phyloP scores from a whole-genome alignment of 2,329 filamentous ascomycete genomes.

The Curvularia lunata region DNA sequence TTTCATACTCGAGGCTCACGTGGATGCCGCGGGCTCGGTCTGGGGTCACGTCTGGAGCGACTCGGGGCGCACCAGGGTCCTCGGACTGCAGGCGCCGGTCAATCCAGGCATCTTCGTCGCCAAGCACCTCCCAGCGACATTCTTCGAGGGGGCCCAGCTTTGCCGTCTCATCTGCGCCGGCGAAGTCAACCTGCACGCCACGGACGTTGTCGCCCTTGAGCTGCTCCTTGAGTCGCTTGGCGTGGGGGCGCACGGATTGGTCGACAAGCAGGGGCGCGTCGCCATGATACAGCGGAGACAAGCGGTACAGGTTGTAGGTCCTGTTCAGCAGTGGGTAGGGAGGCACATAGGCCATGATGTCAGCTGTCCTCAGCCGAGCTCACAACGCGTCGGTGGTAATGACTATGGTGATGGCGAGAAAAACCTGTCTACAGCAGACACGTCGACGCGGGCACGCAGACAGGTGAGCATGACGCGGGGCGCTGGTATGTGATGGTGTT shows the following conservation, averaged over 20 bases:
- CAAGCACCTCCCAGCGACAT: conserved; percentile 55
- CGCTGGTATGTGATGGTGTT: not conserved
- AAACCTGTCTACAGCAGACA: conserved; percentile 3
- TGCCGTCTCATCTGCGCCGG: conserved; percentile 48
- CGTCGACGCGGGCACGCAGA: conserved; percentile 9
- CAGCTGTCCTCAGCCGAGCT: not conserved
- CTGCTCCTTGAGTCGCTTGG: conserved; percentile 56
- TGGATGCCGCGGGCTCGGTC: conserved; percentile 53
- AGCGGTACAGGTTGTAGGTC: conserved; percentile 61
- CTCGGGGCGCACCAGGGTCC: conserved; percentile 43
- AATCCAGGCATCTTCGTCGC: conserved; percentile 51
- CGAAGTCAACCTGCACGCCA: conserved; percentile 53
- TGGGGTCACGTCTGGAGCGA: conserved; percentile 21
- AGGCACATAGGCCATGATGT: conserved; percentile 44
- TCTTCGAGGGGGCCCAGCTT: conserved; percentile 56
- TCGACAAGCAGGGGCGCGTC: conserved; percentile 47
- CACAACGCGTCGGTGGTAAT: not conserved
- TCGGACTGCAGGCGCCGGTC: conserved; percentile 44
- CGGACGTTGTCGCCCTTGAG: conserved; percentile 58
- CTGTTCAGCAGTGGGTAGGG: conserved; percentile 58
- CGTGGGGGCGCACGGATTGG: conserved; percentile 53
- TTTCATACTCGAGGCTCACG: conserved; percentile 58
- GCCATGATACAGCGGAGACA: conserved; percentile 61
- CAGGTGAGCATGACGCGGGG: conserved; percentile 21
- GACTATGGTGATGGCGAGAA: not conserved